These are phyloP conservation scores for Plasmopara viticola DNA, from an alignment of 352 stramenopile species.

Conservation along the genomic window DNA sequence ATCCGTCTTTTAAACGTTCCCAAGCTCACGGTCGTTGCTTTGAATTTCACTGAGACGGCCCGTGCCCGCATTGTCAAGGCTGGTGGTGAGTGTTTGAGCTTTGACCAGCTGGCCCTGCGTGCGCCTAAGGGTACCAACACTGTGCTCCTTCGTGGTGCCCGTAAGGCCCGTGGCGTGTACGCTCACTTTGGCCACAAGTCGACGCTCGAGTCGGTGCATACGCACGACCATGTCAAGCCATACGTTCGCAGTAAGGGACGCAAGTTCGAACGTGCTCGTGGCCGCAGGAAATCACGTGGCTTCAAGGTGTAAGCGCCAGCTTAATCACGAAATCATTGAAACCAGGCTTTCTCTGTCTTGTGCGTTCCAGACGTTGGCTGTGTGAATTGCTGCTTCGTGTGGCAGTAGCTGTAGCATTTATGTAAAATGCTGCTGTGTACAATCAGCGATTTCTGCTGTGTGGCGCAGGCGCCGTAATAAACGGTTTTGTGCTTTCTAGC, in stretches of 20 bases:
- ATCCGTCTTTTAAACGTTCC: constrained; percentile 95
- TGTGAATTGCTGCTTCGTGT: constrained; percentile 5
- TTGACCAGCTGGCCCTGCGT: constrained; percentile 98
- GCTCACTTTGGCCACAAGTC: constrained; percentile 98
- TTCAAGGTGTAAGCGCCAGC: constrained; percentile 97
- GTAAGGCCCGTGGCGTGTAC: constrained; percentile 96
- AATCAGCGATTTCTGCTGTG: constrained; percentile 10
- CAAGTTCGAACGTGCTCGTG: constrained; percentile 99
- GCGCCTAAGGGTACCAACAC: constrained; percentile 97
- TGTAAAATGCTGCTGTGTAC: constrained; percentile 19
- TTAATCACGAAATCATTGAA: constrained; percentile 24
- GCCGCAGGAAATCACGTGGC: constrained; percentile 96
- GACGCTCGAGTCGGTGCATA: constrained; percentile 96
- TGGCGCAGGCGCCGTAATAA: constrained; percentile 17
- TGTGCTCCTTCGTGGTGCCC: constrained; percentile 96
- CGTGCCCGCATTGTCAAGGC: constrained; percentile 96
- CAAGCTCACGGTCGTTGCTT: constrained; percentile 94
- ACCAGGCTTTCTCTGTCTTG: constrained; percentile 34
- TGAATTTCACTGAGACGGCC: constrained; percentile 97
- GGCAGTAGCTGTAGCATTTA: constrained; percentile 18
- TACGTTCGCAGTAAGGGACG: constrained; percentile 98
- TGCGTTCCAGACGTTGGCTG: constrained; percentile 15
- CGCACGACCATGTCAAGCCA: constrained; percentile 97
- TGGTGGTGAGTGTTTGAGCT: constrained; percentile 98
- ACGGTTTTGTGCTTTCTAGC: constrained; percentile 20